Conservation (phyloP, 2,329 filamentous ascomycete species). For the Claviceps africana region DNA sequence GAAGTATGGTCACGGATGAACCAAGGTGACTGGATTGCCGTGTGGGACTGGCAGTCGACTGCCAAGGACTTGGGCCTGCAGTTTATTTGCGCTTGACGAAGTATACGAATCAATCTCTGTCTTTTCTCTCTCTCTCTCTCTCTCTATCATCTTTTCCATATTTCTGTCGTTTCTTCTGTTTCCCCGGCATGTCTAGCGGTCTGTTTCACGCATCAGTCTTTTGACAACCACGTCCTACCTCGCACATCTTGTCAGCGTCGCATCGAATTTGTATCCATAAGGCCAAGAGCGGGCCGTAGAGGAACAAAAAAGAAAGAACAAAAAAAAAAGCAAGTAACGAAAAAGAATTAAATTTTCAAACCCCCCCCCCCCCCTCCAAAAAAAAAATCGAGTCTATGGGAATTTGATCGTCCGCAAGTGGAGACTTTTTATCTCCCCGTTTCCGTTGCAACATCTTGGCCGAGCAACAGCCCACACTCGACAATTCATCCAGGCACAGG, state of each 20-base stretch:
- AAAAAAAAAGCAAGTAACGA: no score
- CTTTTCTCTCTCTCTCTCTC: background rate
- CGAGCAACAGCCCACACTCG: no score
- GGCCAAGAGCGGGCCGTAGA: no score
- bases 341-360: no score
- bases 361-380: no score
- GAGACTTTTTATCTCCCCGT: no score
- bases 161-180: background rate
- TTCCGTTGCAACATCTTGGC: no score
- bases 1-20: conserved; percentile 48
- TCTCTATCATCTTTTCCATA: no score
- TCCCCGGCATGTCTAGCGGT: background rate
- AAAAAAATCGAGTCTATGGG: no score
- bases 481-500: no score
- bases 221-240: background rate
- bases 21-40: conserved; percentile 38
- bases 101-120: background rate
- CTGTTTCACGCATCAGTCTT: background rate
- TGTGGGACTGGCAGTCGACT: conserved; percentile 52
- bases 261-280: background rate
- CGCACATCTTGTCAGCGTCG: background rate
- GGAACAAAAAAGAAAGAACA: background rate
- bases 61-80: conserved; percentile 39
- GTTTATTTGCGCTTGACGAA: conserved; percentile 34
- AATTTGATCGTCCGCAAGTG: no score